Evolutionary conservation across 306 rosid genomes (phyloP).

Genomic region (Quercus glauca): DNA sequence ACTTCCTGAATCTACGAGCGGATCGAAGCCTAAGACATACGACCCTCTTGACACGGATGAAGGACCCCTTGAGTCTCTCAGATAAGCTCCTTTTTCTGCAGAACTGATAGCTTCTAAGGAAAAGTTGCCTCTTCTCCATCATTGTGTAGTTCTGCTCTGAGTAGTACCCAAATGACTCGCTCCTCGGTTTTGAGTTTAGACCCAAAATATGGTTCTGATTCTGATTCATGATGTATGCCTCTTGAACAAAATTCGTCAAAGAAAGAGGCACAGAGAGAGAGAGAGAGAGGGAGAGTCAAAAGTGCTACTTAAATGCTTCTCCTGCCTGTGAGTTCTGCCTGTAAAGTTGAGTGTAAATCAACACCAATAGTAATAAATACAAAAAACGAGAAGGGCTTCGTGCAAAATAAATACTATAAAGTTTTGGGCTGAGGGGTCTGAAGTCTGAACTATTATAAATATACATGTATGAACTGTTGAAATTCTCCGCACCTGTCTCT

Average conservation of each 20-base stretch:
- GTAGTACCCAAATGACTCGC: conserved; percentile 47
- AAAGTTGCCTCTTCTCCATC: conserved; percentile 81
- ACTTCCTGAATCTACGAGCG: conserved; percentile 32
- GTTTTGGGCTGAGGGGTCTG: not conserved
- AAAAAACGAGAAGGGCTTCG: not conserved
- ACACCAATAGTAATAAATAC: conserved; percentile 1
- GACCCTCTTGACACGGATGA: conserved; percentile 51
- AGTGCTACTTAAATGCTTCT: too few relatives aligned
- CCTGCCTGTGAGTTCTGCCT: not conserved
- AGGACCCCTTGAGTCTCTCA: conserved; percentile 56
- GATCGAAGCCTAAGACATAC: conserved; percentile 46
- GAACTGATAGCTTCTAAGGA: conserved; percentile 83
- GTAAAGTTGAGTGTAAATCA: too few relatives aligned
- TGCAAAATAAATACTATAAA: not conserved
- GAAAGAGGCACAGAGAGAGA: conserved; percentile 10
- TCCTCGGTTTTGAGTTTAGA: conserved; percentile 39
- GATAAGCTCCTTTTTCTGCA: conserved; percentile 47
- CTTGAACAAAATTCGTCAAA: not conserved
- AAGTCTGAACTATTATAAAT: too few relatives aligned
- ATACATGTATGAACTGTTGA: not conserved
- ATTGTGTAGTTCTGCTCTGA: conserved; percentile 29
- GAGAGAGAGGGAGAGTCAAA: not conserved
- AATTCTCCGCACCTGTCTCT: conserved; percentile 23
- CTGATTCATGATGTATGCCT: conserved; percentile 17
- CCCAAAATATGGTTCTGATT: conserved; percentile 15